Evolutionary conservation across 78 protist species (phyloP).

Genomic region (Cavenderia fasciculata): DNA sequence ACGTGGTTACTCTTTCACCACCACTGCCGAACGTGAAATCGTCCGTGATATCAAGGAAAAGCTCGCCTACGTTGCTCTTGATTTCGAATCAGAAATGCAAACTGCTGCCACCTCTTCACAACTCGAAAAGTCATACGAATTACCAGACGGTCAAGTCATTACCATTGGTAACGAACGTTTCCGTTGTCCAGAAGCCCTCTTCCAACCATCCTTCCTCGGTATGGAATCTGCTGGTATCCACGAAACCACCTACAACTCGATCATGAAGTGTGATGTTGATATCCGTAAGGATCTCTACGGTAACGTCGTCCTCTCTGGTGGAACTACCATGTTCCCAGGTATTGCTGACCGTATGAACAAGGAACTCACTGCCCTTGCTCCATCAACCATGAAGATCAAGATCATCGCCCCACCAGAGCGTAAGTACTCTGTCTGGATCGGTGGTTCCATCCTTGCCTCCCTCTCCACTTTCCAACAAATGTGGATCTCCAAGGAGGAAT

Average conservation of each 20-base stretch:
- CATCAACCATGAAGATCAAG: conserved; percentile 92
- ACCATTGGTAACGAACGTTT: conserved; percentile 92
- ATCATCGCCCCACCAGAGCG: conserved; percentile 95
- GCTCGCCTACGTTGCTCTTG: conserved; percentile 86
- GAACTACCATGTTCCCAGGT: conserved; percentile 94
- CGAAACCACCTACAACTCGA: conserved; percentile 89
- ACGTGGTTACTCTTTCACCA: conserved; percentile 89
- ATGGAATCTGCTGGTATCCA: conserved; percentile 95
- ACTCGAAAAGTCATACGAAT: conserved; percentile 92
- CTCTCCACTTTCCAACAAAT: conserved; percentile 95
- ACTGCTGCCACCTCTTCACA: conserved; percentile 85
- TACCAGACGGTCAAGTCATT: conserved; percentile 93
- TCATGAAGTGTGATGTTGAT: conserved; percentile 96
- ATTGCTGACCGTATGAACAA: conserved; percentile 92
- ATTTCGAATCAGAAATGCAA: conserved; percentile 91
- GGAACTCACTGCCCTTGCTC: conserved; percentile 85
- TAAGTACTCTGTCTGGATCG: conserved; percentile 97
- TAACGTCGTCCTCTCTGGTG: conserved; percentile 95
- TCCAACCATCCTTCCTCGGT: conserved; percentile 94
- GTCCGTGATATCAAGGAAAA: conserved; percentile 94
- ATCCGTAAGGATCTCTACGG: conserved; percentile 93
- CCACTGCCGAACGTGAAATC: conserved; percentile 93
- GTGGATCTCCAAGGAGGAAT: conserved; percentile 96
- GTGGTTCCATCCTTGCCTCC: conserved; percentile 96
- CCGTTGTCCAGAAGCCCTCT: conserved; percentile 92